Base-by-base conservation (phyloP, 2,329 filamentous ascomycete genomes). In the Ophiostoma fasciatum region DNA sequence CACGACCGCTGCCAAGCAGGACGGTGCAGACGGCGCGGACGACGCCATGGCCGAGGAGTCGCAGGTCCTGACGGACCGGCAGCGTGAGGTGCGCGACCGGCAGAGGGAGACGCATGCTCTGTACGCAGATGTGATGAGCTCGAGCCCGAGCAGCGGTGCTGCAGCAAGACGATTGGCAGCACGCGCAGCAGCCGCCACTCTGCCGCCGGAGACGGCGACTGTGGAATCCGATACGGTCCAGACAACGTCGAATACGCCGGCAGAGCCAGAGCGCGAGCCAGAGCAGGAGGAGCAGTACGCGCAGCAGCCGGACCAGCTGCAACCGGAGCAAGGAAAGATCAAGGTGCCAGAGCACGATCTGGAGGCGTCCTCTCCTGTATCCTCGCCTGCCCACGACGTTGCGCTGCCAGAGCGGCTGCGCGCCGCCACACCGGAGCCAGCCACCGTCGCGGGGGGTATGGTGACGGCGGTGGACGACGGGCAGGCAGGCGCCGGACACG, bases 1-100 rank as follows among this genome's bases (percentile, higher is more conserved):
- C 10, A n/a, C 66, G 3, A 26, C 28, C 1, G 28, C 11, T 9
- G 19, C 21, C 3, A 22, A 22, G 5, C 20, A 14, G 15, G 15
- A 5, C 33, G 17, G 19, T 18, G 19, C 21, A 11, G 25, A 27
- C 4, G 25, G 17, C 12, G n/a, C 22, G 4, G 28, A 20, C 5
- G 33, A 22, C 2, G n/a, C n/a, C n/a, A n/a, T n/a, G n/a, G n/a
- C n/a, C n/a, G 37, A 44, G 11, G 76, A 82, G 38, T 83, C 80
- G 1, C 83, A 90, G 46, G 57, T 76, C 14, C 60, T 93, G 33
- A 93, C 84, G 0, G 81, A 87, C 25, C 71, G 74, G 29, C 84
- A 93, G 52, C 78, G 68, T 48, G 83, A 93, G 48, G 74, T 88
- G 28, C 71, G 75, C 31, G 74, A 82, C 46, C 68, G 78, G 33